A percentile compares a stretch with the other conserved stretches of the same genome.
Evolutionary conservation across 805 yeast species (phyloP).

Genomic region (Sugiyamaella boreocaroliniensis): DNA sequence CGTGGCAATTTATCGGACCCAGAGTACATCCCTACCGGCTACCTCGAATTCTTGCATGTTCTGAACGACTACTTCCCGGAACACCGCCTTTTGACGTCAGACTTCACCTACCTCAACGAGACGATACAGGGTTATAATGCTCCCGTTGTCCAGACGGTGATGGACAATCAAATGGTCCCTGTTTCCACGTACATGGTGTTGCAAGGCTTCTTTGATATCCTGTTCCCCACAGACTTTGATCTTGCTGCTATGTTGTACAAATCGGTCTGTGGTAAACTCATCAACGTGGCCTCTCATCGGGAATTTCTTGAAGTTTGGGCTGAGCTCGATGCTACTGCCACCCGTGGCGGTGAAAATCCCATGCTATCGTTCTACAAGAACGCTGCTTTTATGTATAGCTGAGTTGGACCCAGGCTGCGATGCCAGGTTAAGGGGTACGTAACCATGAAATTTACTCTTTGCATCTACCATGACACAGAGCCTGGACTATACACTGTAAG

Average conservation of each 20-base stretch:
- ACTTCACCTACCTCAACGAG: conserved; percentile 45
- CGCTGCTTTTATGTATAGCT: conserved; percentile 48
- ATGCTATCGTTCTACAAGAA: conserved; percentile 71
- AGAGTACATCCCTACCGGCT: conserved; percentile 76
- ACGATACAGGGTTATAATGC: conserved; percentile 51
- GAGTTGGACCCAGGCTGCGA: background rate
- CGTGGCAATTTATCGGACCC: conserved; percentile 61
- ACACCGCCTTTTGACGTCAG: conserved; percentile 68
- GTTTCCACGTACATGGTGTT: conserved; percentile 71
- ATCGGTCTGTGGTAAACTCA: conserved; percentile 54
- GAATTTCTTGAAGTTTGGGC: conserved; percentile 69
- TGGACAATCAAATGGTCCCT: conserved; percentile 60
- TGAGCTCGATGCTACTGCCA: conserved; percentile 56
- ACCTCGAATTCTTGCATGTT: conserved; percentile 56
- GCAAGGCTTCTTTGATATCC: conserved; percentile 80
- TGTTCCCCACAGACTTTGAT: conserved; percentile 76
- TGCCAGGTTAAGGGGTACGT: background rate
- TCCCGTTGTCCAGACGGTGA: conserved; percentile 76
- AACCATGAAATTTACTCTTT: background rate
- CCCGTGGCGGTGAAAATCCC: conserved; percentile 77
- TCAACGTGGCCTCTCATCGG: conserved; percentile 49
- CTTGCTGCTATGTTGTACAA: conserved; percentile 55
- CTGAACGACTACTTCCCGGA: conserved; percentile 63
- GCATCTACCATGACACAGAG: conserved; percentile 1
- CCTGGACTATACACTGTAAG: conserved; percentile 9